Percentiles rank a stretch among this genome's conserved stretches.
Evolutionary conservation across 805 yeast genomes (phyloP).

Genomic region (Komagataella pseudopastoris): DNA sequence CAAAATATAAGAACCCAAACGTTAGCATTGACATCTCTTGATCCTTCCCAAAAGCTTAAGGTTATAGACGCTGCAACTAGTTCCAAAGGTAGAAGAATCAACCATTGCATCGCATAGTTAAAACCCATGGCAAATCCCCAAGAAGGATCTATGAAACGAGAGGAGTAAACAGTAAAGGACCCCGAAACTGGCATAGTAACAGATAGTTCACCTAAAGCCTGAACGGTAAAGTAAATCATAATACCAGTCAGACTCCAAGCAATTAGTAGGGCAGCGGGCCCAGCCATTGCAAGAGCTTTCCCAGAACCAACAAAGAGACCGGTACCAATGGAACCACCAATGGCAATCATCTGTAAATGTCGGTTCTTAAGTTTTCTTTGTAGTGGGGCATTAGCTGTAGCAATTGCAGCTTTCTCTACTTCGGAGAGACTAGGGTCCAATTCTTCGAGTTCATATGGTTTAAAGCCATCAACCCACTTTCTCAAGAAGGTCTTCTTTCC

Average conservation of each 20-base stretch:
- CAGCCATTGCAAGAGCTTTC: slow-evolving; percentile 41
- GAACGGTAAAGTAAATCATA: slow-evolving; percentile 44
- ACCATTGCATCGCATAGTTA: slow-evolving; percentile 41
- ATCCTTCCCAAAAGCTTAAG: slow-evolving; percentile 31
- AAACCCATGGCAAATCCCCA: slow-evolving; percentile 54
- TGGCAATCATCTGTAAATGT: slow-evolving; percentile 54
- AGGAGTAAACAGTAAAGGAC: slow-evolving; percentile 47
- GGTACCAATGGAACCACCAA: slow-evolving; percentile 58
- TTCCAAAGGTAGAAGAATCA: slow-evolving; percentile 36
- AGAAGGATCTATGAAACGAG: slow-evolving; percentile 45
- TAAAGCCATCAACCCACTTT: slow-evolving; percentile 3
- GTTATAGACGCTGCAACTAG: slow-evolving; percentile 41
- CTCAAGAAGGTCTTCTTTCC: not conserved
- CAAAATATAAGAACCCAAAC: slow-evolving; percentile 39
- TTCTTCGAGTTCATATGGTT: slow-evolving; percentile 12
- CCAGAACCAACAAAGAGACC: slow-evolving; percentile 62
- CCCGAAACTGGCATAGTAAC: slow-evolving; percentile 52
- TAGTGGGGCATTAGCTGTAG: slow-evolving; percentile 28
- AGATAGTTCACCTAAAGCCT: slow-evolving; percentile 48
- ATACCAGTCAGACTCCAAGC: slow-evolving; percentile 41
- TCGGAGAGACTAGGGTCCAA: slow-evolving; percentile 18
- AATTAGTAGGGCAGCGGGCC: slow-evolving; percentile 50
- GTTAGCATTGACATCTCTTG: slow-evolving; percentile 17
- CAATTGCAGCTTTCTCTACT: slow-evolving; percentile 23
- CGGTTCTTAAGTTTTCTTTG: slow-evolving; percentile 34